A percentile compares a stretch with the other conserved stretches of the same genome.
Conservation (phyloP, 1,284 basidiomycete genomes). For the Chiua sp. region DNA sequence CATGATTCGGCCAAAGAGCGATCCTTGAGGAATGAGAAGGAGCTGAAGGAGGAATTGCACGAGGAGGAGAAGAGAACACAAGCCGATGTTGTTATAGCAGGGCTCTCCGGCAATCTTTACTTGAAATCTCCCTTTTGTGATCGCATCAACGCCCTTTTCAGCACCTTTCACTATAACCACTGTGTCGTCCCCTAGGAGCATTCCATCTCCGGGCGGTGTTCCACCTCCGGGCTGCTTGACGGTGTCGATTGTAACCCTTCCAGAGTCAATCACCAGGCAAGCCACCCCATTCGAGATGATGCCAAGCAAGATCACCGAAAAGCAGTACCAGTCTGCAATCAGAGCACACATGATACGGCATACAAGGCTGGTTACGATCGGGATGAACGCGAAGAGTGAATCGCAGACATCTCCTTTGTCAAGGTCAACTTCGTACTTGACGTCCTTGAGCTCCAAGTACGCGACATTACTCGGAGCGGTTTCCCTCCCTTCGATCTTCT, state of each 20-base stretch:
- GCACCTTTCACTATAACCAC: constrained; percentile 32
- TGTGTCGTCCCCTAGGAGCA: constrained; percentile 23
- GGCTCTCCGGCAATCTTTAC: constrained; percentile 24
- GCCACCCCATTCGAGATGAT: constrained; percentile 32
- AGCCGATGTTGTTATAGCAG: constrained; percentile 24
- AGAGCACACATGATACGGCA: constrained; percentile 22
- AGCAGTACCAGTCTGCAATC: constrained; percentile 30
- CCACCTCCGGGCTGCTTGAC: constrained; percentile 25
- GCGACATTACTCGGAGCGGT: constrained; percentile 25
- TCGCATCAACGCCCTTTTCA: constrained; percentile 33
- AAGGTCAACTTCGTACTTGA: constrained; percentile 22
- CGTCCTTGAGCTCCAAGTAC: constrained; percentile 26
- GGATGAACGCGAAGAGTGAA: constrained; percentile 20
- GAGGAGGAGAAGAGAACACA: constrained; percentile 35
- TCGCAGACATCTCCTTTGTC: constrained; percentile 8
- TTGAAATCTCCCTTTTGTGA: constrained; percentile 34
- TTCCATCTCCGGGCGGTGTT: constrained; percentile 30
- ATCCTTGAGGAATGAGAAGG: constrained; percentile 30
- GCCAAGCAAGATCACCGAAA: constrained; percentile 33
- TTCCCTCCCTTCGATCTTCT: constrained; percentile 18
- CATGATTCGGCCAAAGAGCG: constrained; percentile 38
- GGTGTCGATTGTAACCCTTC: constrained; percentile 19
- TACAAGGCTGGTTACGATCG: constrained; percentile 26
- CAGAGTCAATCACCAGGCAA: constrained; percentile 32
- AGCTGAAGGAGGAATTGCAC: constrained; percentile 36